Conservation (phyloP, 139 green algal species). For the Astrephomene gubernaculifera region DNA sequence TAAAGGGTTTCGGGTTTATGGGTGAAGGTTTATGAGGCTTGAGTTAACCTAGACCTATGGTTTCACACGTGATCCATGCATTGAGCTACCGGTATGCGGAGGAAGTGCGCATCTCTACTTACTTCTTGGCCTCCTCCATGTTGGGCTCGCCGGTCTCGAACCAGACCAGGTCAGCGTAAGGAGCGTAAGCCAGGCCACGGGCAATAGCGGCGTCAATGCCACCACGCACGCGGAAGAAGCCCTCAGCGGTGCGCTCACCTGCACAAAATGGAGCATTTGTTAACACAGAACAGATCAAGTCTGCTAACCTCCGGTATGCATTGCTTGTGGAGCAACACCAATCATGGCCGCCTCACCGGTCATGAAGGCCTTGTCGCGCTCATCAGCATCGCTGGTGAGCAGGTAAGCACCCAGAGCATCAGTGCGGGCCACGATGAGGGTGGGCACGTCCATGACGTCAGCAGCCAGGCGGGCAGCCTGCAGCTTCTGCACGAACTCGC, state of each 20-base stretch:
- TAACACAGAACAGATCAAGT: background rate
- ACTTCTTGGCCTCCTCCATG: slow-evolving; percentile 77
- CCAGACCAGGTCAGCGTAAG: slow-evolving; percentile 91
- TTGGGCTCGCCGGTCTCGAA: slow-evolving; percentile 89
- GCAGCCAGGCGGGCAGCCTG: slow-evolving; percentile 83
- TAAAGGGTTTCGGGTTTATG: too few relatives aligned
- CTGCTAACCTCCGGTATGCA: background rate
- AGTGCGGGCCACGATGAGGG: slow-evolving; percentile 85
- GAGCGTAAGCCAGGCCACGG: slow-evolving; percentile 87
- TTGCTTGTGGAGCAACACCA: background rate
- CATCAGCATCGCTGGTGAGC: slow-evolving; percentile 88
- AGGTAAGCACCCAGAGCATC: slow-evolving; percentile 78
- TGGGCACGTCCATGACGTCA: slow-evolving; percentile 80
- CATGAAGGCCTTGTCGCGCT: slow-evolving; percentile 84
- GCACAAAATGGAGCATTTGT: too few relatives aligned
- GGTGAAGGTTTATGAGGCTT: too few relatives aligned
- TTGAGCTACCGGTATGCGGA: too few relatives aligned
- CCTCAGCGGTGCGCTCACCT: slow-evolving; percentile 85
- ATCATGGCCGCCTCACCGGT: slow-evolving; percentile 75
- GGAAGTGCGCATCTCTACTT: too few relatives aligned
- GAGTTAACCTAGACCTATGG: too few relatives aligned
- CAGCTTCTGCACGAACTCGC: slow-evolving; percentile 81
- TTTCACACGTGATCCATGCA: too few relatives aligned
- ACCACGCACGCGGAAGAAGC: slow-evolving; percentile 82
- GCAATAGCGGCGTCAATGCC: slow-evolving; percentile 86